Conservation (phyloP, 345 rosid genomes). For the Cardamine occulta region DNA sequence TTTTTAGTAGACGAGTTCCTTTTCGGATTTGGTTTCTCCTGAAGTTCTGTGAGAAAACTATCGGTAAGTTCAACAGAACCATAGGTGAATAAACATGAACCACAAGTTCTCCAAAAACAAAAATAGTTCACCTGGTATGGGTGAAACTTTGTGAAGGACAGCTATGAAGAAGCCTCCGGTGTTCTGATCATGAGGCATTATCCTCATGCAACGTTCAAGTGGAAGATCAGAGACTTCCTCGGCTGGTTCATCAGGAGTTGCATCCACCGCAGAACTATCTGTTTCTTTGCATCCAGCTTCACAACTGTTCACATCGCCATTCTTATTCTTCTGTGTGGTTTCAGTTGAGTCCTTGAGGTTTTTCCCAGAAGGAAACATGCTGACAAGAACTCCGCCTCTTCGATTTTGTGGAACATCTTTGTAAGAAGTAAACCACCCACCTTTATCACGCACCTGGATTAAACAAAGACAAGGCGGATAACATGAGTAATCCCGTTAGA, state of each 20-base stretch:
- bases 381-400: slow-evolving; percentile 61
- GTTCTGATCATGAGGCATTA: slow-evolving; percentile 97
- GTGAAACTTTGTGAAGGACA: slow-evolving; percentile 73
- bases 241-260: slow-evolving; percentile 46
- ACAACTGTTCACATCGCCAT: slow-evolving; percentile 9
- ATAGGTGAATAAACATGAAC: neutral
- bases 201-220: slow-evolving; percentile 91
- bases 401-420: slow-evolving; percentile 60
- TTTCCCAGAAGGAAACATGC: slow-evolving; percentile 91
- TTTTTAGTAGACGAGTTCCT: slow-evolving; percentile 26
- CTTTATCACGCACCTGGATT: slow-evolving; percentile 75
- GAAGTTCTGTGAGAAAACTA: slow-evolving; percentile 49
- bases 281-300: slow-evolving; percentile 36
- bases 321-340: slow-evolving; percentile 18
- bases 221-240: slow-evolving; percentile 77
- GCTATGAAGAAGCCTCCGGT: slow-evolving; percentile 96
- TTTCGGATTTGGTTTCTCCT: slow-evolving; percentile 47
- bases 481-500: slow-evolving; percentile 1
- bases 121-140: slow-evolving; percentile 63
- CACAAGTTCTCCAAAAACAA: neutral
- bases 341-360: slow-evolving; percentile 26
- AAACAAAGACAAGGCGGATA: neutral
- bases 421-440: slow-evolving; percentile 75
- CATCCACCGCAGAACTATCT: slow-evolving; percentile 27
- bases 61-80: neutral